Conservation (phyloP, 108 stramenopile species). For the Cyclotella sp. region DNA sequence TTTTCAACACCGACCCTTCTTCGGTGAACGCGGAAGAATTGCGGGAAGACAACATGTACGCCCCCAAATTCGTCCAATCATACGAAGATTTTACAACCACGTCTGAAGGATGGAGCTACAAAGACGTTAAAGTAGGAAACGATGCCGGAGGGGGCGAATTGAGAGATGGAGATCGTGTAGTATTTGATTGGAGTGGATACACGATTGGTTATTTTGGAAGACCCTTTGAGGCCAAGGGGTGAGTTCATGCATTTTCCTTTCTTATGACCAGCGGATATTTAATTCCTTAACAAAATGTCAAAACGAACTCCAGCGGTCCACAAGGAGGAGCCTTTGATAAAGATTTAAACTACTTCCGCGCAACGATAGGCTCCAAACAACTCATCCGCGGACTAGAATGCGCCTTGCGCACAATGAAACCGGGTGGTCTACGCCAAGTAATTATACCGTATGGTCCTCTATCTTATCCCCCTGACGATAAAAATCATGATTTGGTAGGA, state of each 20-base stretch:
- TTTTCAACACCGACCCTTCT: neutral
- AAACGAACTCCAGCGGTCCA: conserved; percentile 45
- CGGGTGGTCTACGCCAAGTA: conserved; percentile 89
- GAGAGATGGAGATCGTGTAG: conserved; percentile 80
- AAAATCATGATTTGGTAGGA: conserved; percentile 80
- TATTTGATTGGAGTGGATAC: conserved; percentile 97
- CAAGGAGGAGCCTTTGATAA: conserved; percentile 93
- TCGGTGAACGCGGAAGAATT: neutral
- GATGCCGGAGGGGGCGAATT: conserved; percentile 30
- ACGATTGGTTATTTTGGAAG: conserved; percentile 94
- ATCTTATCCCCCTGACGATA: conserved; percentile 77
- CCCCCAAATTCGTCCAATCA: conserved; percentile 70
- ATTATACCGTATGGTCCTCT: conserved; percentile 84
- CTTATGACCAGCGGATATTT: neutral
- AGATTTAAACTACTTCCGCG: conserved; percentile 81
- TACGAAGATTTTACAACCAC: conserved; percentile 74
- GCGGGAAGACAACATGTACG: conserved; percentile 21
- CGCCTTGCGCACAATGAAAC: conserved; percentile 77
- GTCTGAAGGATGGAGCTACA: conserved; percentile 71
- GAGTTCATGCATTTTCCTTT: conserved; percentile 27
- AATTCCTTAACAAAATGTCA: neutral
- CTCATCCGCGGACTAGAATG: conserved; percentile 83
- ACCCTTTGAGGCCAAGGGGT: conserved; percentile 91
- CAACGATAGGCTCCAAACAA: conserved; percentile 72
- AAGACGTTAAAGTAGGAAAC: conserved; percentile 72